Evolutionary conservation across 192 early-diverging fungal species (phyloP), one percentile per base, ranked within the genome.

Genomic region (Coemansia sp.): DNA sequence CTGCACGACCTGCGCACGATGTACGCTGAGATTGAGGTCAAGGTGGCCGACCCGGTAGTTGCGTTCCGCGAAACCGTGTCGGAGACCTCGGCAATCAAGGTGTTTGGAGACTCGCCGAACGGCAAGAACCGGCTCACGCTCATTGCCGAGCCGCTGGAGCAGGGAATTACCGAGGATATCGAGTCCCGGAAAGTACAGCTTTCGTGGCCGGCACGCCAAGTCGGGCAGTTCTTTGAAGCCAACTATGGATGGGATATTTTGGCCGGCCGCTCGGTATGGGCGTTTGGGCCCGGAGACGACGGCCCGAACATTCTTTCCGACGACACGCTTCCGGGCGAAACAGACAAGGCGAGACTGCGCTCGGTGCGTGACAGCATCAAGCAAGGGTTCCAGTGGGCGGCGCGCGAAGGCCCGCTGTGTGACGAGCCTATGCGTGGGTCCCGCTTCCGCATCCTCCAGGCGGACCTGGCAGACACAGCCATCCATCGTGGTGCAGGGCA

Each of bases 311-410:
- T 97, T 13, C 76, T 99, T 7, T 60, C 92, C 13, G 95, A 99
- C 61, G 96, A 99, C 55, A 96, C 96, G n/a, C 72, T 97, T 32
- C 89, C 92, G 0, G 73, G 80, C 10, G 96, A 98, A 51, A 75
- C 72, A 0, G 88, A 99, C 60, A 90, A 91, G 73, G 67, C 85
- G 31, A 54, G 90, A 23, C 63, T 99, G 25, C 74, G 76, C 13
- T 70, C 82, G 19, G 86, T 91, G 31, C 79, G 82, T 6, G 96
- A 98, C 56, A 82, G 85, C 13, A 80, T 99, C 47, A 79, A 81
- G 31, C 92, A 96, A 69, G 96, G 96, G 28, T 99, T 99, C 78
- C 90, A 94, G 65, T 99, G 96, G 96, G 93, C 88, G 19, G 81
- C 91, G 1, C 80, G 92, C 33, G 94, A 98, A 59, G 96, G 96